Base-by-base conservation (phyloP, 495 filamentous ascomycete species). In the Hypoxylon crocopeplum region DNA sequence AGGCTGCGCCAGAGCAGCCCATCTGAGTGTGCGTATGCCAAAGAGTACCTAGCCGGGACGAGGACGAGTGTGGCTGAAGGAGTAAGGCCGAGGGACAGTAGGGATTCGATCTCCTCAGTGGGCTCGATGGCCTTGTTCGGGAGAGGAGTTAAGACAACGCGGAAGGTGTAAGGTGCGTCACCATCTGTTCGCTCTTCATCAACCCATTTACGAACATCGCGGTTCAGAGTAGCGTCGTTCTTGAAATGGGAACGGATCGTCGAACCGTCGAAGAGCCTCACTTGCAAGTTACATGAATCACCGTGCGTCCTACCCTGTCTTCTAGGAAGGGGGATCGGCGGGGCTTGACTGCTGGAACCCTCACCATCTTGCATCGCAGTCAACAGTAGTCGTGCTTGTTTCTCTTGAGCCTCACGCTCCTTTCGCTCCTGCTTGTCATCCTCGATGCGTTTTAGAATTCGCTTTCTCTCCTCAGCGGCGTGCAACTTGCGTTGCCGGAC, bases 31-130 rank as follows among this genome's bases (percentile, higher is more conserved):
- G 69, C 58, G 60, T 93, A 93, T 0, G 88, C 87, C 5, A 82
- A 75, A 0, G 81, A 80, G 56, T 82, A 87, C 2, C 78, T 82
- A 1, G 88, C 83, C 0, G 89, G 88, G 1, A 95, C 79, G 48
- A 97, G 83, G 32, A 97, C 89, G 0, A 98, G 77, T 2, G 88
- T 98, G 2, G 91, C 88, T 0, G 82, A 89, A 0, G 93, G 91
- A 5, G 82, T 78, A 1, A 96, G 77, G 7, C 84, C 87, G 11
- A 97, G 76, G 1, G 86, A 83, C 10, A 74, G 69, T 0, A 97
- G 79, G 0, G 80, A 78, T 34, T 85, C 76, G 24, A 80, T 80
- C 68, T 97, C 94, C 33, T 97, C 92, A 1, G 82, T 74, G 5
- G 87, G 78, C 33, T 85, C 83, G 44, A 98, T 82, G 5, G 82